These are phyloP conservation scores for Vitis cinerea DNA, from an alignment of 164 flowering plant genomes.

Conservation along the genomic window DNA sequence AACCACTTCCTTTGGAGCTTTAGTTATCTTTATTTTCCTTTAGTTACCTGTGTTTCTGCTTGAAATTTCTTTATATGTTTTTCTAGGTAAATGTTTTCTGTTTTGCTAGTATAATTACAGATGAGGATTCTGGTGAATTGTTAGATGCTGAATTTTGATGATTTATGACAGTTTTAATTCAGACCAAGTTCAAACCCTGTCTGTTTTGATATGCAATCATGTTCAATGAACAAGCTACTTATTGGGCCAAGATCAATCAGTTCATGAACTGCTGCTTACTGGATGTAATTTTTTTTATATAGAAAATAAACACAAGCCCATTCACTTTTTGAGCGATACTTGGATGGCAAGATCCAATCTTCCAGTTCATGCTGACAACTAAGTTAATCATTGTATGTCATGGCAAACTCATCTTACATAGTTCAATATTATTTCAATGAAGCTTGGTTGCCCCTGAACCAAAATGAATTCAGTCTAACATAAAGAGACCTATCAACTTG, in stretches of 20 bases:
- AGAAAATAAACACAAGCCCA: neutral
- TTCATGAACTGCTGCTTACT: neutral
- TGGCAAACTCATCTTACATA: neutral
- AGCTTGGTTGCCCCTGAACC: neutral
- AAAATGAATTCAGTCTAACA: neutral
- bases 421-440: neutral
- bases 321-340: neutral
- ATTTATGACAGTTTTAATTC: no score
- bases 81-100: no score
- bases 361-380: no score
- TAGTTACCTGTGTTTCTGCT: neutral
- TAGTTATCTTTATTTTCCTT: neutral
- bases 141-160: no score
- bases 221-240: neutral
- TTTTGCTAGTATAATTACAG: no score
- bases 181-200: no score
- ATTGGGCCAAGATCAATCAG: neutral
- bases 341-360: neutral
- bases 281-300: neutral
- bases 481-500: neutral
- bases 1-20: constrained; percentile 5
- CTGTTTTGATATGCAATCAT: no score
- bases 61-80: neutral
- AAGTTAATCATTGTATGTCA: no score
- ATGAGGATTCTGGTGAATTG: no score